phyloP scores from a whole-genome alignment of 164 flowering plant genomes.

The Magnolia sinica region DNA sequence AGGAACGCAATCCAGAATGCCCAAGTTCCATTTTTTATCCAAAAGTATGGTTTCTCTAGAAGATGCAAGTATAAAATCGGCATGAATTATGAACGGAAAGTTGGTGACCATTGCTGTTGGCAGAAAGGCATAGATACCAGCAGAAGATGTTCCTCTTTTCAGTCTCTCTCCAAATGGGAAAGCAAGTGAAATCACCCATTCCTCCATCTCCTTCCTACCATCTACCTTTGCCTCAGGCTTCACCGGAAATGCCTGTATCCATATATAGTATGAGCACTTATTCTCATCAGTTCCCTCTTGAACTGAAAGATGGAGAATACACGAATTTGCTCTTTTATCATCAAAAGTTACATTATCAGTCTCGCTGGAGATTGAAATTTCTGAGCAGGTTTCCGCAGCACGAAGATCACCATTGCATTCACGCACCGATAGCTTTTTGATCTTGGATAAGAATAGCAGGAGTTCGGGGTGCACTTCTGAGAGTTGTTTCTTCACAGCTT shows the following conservation, averaged over 20 bases:
- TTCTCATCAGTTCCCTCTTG: conserved; percentile 22
- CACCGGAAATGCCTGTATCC: conserved; percentile 61
- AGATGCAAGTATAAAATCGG: conserved; percentile 51
- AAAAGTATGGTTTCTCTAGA: conserved; percentile 48
- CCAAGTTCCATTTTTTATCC: conserved; percentile 50
- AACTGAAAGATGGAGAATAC: conserved; percentile 41
- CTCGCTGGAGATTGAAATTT: conserved; percentile 47
- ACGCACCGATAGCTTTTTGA: conserved; percentile 47
- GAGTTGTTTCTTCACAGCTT: conserved; percentile 45
- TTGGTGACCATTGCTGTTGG: conserved; percentile 60
- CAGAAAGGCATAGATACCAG: conserved; percentile 54
- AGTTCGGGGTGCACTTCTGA: conserved; percentile 52
- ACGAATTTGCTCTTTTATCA: conserved; percentile 57
- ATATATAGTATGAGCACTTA: conserved; percentile 50
- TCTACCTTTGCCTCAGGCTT: conserved; percentile 34
- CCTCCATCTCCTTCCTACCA: conserved; percentile 37
- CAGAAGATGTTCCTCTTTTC: conserved; percentile 26
- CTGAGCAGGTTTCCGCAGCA: conserved; percentile 33
- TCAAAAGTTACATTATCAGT: conserved; percentile 37
- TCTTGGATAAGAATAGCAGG: conserved; percentile 47
- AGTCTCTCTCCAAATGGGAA: conserved; percentile 46
- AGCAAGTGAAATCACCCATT: conserved; percentile 48
- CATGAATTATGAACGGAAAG: conserved; percentile 52
- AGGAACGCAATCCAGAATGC: conserved; percentile 24
- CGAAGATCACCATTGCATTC: conserved; percentile 28